Evolutionary conservation across 2,329 filamentous ascomycete genomes (phyloP).

Genomic region (Sclerotinia glacialis): DNA sequence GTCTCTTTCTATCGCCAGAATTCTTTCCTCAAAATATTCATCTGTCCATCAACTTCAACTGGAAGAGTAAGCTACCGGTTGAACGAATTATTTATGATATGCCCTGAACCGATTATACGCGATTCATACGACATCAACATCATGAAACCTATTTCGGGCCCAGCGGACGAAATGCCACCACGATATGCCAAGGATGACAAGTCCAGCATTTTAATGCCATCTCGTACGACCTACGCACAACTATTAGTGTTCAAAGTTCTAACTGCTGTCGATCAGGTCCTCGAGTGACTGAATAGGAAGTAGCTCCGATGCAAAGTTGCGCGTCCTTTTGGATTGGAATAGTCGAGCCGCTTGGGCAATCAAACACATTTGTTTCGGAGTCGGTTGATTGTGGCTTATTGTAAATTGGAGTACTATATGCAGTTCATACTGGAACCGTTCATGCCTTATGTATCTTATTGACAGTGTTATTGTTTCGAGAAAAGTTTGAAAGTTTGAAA

Average conservation of each 20-base stretch:
- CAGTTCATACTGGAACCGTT: conserved; percentile 1
- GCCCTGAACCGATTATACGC: background rate
- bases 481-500: background rate
- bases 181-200: background rate
- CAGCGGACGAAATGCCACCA: background rate
- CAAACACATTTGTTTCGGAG: conserved; percentile 15
- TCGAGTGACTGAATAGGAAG: conserved; percentile 7
- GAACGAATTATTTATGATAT: background rate
- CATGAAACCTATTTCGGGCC: background rate
- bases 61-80: background rate
- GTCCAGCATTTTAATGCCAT: conserved; percentile 14
- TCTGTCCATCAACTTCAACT: background rate
- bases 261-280: conserved; percentile 9
- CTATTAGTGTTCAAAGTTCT: conserved; percentile 4
- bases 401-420: background rate
- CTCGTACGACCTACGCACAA: conserved; percentile 7
- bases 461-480: background rate
- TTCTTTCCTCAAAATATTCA: background rate
- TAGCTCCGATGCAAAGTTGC: conserved; percentile 20
- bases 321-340: conserved; percentile 12
- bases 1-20: background rate
- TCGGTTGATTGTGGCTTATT: conserved; percentile 11
- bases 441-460: background rate
- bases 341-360: conserved; percentile 18
- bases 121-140: background rate